Percentiles rank a stretch among this genome's conserved stretches.
Conservation (phyloP, 23 red algal genomes). For the Pyropia yezoensis region DNA sequence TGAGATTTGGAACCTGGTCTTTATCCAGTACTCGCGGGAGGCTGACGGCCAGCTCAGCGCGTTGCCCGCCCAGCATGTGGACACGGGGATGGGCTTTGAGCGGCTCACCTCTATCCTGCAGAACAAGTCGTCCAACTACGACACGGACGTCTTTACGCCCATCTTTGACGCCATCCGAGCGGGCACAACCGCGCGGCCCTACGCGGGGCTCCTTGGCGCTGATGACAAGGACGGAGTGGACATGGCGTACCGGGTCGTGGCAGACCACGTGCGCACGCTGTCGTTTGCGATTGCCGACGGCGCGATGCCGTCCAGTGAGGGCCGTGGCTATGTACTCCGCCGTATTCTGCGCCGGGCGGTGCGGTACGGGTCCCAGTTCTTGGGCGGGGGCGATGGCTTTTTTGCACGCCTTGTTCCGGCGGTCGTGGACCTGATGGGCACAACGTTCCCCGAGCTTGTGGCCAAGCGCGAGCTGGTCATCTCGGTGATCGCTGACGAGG, state of each 20-base stretch:
- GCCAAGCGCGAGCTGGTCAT: slow-evolving; percentile 57
- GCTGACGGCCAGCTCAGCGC: slow-evolving; percentile 46
- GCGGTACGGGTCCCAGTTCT: slow-evolving; percentile 92
- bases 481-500: slow-evolving; percentile 74
- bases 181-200: slow-evolving; percentile 46
- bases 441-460: slow-evolving; percentile 78
- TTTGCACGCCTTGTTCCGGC: slow-evolving; percentile 62
- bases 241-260: slow-evolving; percentile 96
- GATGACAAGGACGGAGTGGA: slow-evolving; percentile 72
- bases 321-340: slow-evolving; percentile 93
- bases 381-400: slow-evolving; percentile 53
- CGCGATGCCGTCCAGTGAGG: slow-evolving; percentile 85
- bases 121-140: slow-evolving; percentile 89
- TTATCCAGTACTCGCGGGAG: slow-evolving; percentile 97
- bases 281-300: slow-evolving; percentile 94
- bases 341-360: slow-evolving; percentile 88
- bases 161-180: slow-evolving; percentile 85
- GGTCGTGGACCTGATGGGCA: slow-evolving; percentile 38
- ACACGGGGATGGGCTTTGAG: slow-evolving; percentile 99
- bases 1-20: slow-evolving; percentile 99
- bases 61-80: slow-evolving; percentile 81
- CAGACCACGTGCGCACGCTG: slow-evolving; percentile 89
- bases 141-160: slow-evolving; percentile 93
- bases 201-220: slow-evolving; percentile 53
- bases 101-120: slow-evolving; percentile 81